Conservation (phyloP, 441 rosid species). For the Croton setiger region DNA sequence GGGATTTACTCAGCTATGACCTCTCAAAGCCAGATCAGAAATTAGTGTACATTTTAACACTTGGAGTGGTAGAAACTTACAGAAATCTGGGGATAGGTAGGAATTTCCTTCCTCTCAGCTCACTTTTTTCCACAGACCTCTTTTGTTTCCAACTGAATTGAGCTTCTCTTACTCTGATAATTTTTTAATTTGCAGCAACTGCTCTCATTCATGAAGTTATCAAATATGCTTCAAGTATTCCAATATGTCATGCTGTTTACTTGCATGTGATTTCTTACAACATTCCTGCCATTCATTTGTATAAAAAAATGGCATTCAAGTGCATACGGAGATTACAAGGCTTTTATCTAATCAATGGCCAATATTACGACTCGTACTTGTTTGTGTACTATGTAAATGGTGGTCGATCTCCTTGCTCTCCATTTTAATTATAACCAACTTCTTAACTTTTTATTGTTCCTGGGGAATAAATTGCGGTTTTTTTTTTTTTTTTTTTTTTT, state of each 20-base stretch:
- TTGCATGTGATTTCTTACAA: conserved; percentile 96
- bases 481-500: no score
- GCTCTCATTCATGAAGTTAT: conserved; percentile 69
- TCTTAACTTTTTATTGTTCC: background rate
- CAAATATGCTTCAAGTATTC: conserved; percentile 61
- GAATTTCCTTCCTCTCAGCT: conserved; percentile 14
- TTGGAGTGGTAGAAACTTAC: conserved; percentile 77
- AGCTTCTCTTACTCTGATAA: background rate
- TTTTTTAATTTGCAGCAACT: conserved; percentile 49
- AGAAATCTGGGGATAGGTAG: conserved; percentile 86
- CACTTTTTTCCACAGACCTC: background rate
- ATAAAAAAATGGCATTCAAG: conserved; percentile 87
- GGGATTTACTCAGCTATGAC: conserved; percentile 67
- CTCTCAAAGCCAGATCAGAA: conserved; percentile 65
- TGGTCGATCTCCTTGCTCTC: conserved; percentile 86
- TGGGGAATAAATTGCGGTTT: background rate
- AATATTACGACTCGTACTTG: conserved; percentile 82
- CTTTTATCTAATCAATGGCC: conserved; percentile 81
- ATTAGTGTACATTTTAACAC: conserved; percentile 74
- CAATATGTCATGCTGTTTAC: conserved; percentile 78
- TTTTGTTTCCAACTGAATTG: conserved; percentile 7
- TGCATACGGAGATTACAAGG: conserved; percentile 66
- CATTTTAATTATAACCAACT: conserved; percentile 52
- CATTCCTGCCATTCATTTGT: conserved; percentile 77
- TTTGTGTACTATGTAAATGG: conserved; percentile 83